phyloP scores from a whole-genome alignment of 169 alveolate genomes.

The Cryptosporidium muris region DNA sequence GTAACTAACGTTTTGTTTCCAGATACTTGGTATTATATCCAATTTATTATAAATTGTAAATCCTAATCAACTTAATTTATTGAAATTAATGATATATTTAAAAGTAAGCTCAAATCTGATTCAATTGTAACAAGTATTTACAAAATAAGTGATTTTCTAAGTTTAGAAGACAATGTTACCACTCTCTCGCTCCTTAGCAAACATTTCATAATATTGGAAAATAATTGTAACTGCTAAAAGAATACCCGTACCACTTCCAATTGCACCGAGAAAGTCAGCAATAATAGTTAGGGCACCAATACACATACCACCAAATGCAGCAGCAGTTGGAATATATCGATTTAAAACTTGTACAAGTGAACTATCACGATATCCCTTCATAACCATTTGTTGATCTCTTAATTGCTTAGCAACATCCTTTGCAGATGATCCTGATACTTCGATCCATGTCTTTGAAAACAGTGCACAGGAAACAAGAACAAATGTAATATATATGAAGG shows the following conservation, averaged over 20 bases:
- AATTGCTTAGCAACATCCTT: slow-evolving; percentile 99
- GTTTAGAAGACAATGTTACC: slow-evolving; percentile 83
- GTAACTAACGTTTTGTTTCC: no score
- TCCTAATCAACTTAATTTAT: no score
- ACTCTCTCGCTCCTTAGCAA: slow-evolving; percentile 94
- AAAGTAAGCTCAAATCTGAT: no score
- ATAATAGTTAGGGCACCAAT: slow-evolving; percentile 98
- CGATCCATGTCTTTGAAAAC: slow-evolving; percentile 99
- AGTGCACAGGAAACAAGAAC: slow-evolving; percentile 97
- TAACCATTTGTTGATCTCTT: slow-evolving; percentile 95
- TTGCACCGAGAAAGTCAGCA: slow-evolving; percentile 99
- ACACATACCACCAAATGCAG: slow-evolving; percentile 99
- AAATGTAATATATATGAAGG: slow-evolving; percentile 95
- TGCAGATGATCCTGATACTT: slow-evolving; percentile 98
- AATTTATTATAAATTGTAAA: no score
- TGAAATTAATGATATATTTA: no score
- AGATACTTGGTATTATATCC: no score
- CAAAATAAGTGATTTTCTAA: no score
- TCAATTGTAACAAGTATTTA: no score
- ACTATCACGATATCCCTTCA: slow-evolving; percentile 90
- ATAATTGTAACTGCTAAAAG: slow-evolving; percentile 97
- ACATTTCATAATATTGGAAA: slow-evolving; percentile 97
- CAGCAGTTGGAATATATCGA: slow-evolving; percentile 99
- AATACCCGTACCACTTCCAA: slow-evolving; percentile 99
- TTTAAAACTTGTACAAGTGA: slow-evolving; percentile 84